phyloP scores from a whole-genome alignment of 1,284 basidiomycete genomes.

The Ganoderma sp. region DNA sequence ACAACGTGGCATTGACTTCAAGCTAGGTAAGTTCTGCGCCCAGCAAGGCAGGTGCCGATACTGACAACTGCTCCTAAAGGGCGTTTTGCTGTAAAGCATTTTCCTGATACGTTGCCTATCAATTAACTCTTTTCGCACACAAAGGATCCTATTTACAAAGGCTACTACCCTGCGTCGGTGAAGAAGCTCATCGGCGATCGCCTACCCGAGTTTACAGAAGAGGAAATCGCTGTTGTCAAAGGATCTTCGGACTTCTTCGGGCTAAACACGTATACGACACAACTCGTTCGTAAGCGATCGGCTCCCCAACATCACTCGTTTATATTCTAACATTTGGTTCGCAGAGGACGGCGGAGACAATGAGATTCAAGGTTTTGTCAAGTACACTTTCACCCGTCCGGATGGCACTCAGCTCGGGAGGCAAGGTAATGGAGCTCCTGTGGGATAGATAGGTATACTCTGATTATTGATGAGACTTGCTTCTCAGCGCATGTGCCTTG shows the following conservation, averaged over 20 bases:
- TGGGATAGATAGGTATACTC: slow-evolving; percentile 1
- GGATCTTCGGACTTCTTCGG: slow-evolving; percentile 58
- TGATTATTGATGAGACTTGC: neutral
- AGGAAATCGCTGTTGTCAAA: slow-evolving; percentile 53
- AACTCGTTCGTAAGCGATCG: slow-evolving; percentile 48
- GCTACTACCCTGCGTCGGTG: slow-evolving; percentile 53
- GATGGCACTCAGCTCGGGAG: slow-evolving; percentile 66
- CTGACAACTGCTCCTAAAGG: slow-evolving; percentile 23
- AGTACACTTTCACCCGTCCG: slow-evolving; percentile 46
- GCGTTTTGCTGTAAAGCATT: slow-evolving; percentile 37
- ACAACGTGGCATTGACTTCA: slow-evolving; percentile 50
- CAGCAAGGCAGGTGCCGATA: neutral
- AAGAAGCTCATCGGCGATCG: slow-evolving; percentile 52
- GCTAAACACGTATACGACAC: slow-evolving; percentile 57
- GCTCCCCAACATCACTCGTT: neutral
- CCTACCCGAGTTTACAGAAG: slow-evolving; percentile 54
- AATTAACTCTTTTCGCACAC: slow-evolving; percentile 30
- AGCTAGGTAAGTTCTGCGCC: slow-evolving; percentile 33
- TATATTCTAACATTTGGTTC: neutral
- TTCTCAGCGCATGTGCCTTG: slow-evolving; percentile 60
- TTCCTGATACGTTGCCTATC: too few species aligned
- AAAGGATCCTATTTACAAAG: slow-evolving; percentile 56
- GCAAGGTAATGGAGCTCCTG: slow-evolving; percentile 52
- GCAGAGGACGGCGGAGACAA: slow-evolving; percentile 46
- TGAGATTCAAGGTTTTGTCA: slow-evolving; percentile 52